Base-by-base conservation (phyloP, 1,284 basidiomycete genomes). In the Ganoderma leucocontextum region DNA sequence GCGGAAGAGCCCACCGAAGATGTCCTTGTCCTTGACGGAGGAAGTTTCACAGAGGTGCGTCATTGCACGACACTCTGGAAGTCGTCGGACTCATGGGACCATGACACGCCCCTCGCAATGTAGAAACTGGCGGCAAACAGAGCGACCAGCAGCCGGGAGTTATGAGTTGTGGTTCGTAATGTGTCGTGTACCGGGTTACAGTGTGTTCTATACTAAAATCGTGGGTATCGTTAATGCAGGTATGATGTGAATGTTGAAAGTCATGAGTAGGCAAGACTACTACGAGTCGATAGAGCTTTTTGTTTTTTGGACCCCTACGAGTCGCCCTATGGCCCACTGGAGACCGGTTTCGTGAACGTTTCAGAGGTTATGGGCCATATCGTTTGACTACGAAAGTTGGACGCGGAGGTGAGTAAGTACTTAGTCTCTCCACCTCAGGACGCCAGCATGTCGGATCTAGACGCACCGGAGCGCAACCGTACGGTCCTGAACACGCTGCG, bases 381-480 rank as follows among this genome's bases (percentile, higher is more conserved):
- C 17, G 3, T 22, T 41, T 38, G 38, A 49, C 52, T 59, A 36
- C 35, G 36, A 38, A 38, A 6, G 19, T n/a, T n/a, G 42, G 42
- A 19, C 4, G 42, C 17, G 17, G 12, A 17, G 42, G 13, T 44
- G 42, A 19, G 42, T 17, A n/a, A n/a, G 15, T 6, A n/a, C n/a
- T n/a, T n/a, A 19, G 42, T 19, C 17, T 6, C n/a, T 22, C 4
- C 8, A 49, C 17, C 29, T 29, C 1, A 4, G 7, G 25, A 33
- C 25, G 13, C 10, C 29, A 29, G 29, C 2, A 15, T 5, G 38
- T 4, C 7, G 9, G 13, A 41, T n/a, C n/a, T n/a, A 33, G 33
- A 22, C 58, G 38, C 38, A 59, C 58, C 58, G 22, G 7, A 13
- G 38, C 58, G 35, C 58, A 59, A 41, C 58, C 58, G 22, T 19